phyloP scores from a whole-genome alignment of 306 rosid species.

The Lithocarpus polystachyus region DNA sequence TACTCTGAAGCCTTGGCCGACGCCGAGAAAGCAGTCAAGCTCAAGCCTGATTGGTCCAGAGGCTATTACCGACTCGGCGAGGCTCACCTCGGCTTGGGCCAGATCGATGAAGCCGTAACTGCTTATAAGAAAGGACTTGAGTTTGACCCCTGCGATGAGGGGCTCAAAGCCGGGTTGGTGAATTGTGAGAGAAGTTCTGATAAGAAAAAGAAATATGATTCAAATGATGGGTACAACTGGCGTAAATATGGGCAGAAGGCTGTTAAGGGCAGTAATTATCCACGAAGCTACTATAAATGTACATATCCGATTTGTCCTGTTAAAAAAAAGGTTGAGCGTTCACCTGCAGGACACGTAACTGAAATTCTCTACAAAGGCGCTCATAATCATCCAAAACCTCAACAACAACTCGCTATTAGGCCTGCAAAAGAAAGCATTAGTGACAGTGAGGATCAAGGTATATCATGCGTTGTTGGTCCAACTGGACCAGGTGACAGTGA shows the following conservation, averaged over 20 bases:
- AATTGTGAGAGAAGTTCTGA: conserved; percentile 34
- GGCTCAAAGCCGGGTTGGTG: conserved; percentile 65
- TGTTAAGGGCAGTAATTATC: conserved; percentile 95
- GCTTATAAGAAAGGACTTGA: conserved; percentile 80
- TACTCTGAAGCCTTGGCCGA: conserved; percentile 76
- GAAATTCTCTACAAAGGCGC: conserved; percentile 87
- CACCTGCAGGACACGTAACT: conserved; percentile 71
- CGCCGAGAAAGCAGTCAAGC: conserved; percentile 83
- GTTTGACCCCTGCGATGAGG: conserved; percentile 71
- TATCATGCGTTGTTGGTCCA: background rate
- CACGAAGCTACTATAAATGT: conserved; percentile 90
- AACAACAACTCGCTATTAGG: conserved; percentile 32
- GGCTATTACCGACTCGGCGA: conserved; percentile 94
- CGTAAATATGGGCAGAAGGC: conserved; percentile 95
- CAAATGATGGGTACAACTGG: conserved; percentile 97
- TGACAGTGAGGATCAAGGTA: too few species aligned
- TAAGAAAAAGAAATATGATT: conserved; percentile 26
- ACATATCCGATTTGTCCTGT: conserved; percentile 80
- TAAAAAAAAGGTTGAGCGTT: conserved; percentile 87
- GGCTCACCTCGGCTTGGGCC: conserved; percentile 71
- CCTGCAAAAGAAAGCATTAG: conserved; percentile 52
- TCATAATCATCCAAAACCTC: conserved; percentile 87
- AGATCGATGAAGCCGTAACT: conserved; percentile 51
- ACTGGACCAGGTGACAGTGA: conserved; percentile 60
- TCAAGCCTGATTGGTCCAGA: conserved; percentile 83